phyloP scores from a whole-genome alignment of 352 stramenopile species.

The Phytopythium vexans region DNA sequence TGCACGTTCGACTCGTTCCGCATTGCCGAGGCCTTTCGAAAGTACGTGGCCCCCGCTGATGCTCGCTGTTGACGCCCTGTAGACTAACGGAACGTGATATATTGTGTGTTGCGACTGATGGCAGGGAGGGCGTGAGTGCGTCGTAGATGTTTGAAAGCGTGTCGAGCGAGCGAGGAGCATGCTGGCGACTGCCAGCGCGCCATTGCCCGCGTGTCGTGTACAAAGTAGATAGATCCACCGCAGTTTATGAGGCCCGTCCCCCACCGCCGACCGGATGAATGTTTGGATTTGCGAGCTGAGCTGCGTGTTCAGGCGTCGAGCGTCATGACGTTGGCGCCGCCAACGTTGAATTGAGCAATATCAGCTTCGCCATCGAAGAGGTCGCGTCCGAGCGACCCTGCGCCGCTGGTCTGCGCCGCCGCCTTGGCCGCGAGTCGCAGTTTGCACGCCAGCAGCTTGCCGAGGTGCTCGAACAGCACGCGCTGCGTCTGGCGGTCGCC shows the following conservation, averaged over 20 bases:
- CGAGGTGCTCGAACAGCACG: constrained; percentile 83
- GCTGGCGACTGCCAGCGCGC: too few relatives aligned
- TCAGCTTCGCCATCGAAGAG: constrained; percentile 63
- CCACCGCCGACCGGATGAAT: too few relatives aligned
- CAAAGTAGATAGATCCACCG: too few relatives aligned
- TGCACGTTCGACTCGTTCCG: constrained; percentile 87
- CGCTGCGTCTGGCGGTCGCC: constrained; percentile 73
- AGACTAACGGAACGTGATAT: constrained; percentile 9
- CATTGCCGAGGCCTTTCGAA: constrained; percentile 80
- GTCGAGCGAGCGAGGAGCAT: too few relatives aligned
- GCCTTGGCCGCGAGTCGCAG: constrained; percentile 40
- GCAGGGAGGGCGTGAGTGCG: constrained; percentile 71
- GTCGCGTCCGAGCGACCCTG: constrained; percentile 20
- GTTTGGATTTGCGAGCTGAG: too few relatives aligned
- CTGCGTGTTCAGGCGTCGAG: constrained; percentile 41
- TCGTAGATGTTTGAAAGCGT: constrained; percentile 32
- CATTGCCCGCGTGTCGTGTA: too few relatives aligned
- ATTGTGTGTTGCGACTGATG: constrained; percentile 10
- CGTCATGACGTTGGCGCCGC: constrained; percentile 83
- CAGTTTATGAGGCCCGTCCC: too few relatives aligned
- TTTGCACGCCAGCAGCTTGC: constrained; percentile 81
- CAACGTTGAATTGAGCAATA: constrained; percentile 76
- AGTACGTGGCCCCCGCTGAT: constrained; percentile 41
- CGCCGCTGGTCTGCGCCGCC: constrained; percentile 9
- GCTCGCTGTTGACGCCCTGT: neutral